These are phyloP conservation scores for Hemisphaericaspora nanyangensis DNA, from an alignment of 805 yeast species.

Conservation along the genomic window DNA sequence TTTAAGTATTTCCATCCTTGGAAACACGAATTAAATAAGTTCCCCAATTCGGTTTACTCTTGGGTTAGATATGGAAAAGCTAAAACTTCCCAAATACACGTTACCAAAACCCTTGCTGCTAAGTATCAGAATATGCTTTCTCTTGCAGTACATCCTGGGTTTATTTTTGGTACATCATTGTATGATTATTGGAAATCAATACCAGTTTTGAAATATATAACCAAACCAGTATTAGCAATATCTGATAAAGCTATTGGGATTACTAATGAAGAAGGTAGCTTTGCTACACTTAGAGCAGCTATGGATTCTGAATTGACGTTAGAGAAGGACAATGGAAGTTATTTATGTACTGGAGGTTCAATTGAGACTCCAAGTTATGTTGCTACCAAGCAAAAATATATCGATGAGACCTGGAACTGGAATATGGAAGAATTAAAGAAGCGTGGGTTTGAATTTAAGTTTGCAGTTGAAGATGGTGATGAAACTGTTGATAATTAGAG, in stretches of 20 bases:
- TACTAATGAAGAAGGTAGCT: conserved; percentile 30
- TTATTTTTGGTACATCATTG: conserved; percentile 30
- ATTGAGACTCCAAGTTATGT: conserved; percentile 18
- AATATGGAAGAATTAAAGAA: conserved; percentile 18
- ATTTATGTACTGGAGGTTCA: conserved; percentile 30
- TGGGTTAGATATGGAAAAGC: conserved; percentile 36
- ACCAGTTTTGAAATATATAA: conserved; percentile 20
- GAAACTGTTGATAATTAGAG: no score
- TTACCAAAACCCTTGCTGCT: conserved; percentile 22
- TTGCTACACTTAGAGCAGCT: conserved; percentile 31
- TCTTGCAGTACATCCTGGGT: conserved; percentile 39
- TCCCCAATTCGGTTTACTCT: conserved; percentile 23
- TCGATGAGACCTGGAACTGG: conserved; percentile 27
- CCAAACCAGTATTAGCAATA: conserved; percentile 13
- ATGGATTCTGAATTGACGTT: conserved; percentile 23
- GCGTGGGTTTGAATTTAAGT: conserved; percentile 14
- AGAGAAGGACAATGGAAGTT: conserved; percentile 24
- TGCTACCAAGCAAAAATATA: conserved; percentile 19
- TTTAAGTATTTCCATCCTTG: conserved; percentile 21
- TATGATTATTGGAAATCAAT: conserved; percentile 25
- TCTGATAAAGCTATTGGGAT: conserved; percentile 22
- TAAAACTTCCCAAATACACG: conserved; percentile 31
- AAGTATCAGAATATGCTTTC: conserved; percentile 28
- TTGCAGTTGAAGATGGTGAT: no score
- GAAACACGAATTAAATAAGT: conserved; percentile 15